Evolutionary conservation across 2,329 filamentous ascomycete genomes (phyloP).

Genomic region (Paracorniculantispora psalliotae): DNA sequence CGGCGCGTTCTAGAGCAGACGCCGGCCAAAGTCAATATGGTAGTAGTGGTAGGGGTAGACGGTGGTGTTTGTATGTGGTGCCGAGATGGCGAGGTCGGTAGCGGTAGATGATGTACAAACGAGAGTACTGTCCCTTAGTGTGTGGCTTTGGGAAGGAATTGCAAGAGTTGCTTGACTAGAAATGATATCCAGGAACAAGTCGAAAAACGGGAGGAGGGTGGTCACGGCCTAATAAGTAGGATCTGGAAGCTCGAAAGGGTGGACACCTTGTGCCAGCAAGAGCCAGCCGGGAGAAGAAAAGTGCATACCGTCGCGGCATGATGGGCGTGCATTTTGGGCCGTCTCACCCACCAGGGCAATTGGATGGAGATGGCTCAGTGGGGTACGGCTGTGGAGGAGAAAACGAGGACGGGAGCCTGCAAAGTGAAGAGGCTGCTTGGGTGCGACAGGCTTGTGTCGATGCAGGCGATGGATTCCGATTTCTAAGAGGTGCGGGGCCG

Average conservation of each 20-base stretch:
- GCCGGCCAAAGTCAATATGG: background rate
- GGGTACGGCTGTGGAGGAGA: background rate
- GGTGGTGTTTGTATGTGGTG: background rate
- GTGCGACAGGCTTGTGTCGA: background rate
- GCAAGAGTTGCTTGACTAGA: background rate
- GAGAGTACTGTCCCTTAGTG: background rate
- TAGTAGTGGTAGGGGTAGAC: background rate
- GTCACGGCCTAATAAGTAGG: background rate
- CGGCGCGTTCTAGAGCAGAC: background rate
- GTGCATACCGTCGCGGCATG: background rate
- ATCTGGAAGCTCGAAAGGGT: background rate
- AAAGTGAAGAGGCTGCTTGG: background rate
- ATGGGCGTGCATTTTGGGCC: background rate
- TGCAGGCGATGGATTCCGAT: constrained; percentile 7
- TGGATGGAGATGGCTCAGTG: background rate
- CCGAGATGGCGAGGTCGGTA: background rate
- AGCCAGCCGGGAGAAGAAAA: background rate
- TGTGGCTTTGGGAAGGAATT: background rate
- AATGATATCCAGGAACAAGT: background rate
- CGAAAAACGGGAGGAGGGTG: background rate
- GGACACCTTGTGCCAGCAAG: background rate
- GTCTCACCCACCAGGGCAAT: background rate
- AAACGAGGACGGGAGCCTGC: background rate
- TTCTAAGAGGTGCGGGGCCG: background rate
- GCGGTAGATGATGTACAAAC: background rate